phyloP scores from a whole-genome alignment of 306 rosid species.

The Morella rubra region DNA sequence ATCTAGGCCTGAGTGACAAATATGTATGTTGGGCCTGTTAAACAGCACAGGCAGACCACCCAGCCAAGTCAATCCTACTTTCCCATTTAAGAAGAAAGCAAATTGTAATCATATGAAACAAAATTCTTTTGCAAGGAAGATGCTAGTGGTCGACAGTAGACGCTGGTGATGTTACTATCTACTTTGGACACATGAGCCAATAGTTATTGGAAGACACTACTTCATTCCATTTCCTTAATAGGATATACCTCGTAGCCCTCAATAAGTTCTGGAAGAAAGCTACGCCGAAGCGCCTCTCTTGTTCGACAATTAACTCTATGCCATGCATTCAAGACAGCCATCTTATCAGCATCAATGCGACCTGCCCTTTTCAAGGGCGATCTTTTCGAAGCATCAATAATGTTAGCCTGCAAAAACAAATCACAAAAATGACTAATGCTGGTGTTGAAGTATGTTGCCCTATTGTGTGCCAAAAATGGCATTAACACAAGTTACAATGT shows the following conservation, averaged over 20 bases:
- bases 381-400: constrained; percentile 53
- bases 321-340: constrained; percentile 56
- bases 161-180: background rate
- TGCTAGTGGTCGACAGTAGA: background rate
- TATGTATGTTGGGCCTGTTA: background rate
- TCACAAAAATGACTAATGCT: background rate
- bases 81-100: background rate
- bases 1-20: background rate
- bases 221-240: background rate
- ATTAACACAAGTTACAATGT: background rate
- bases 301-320: constrained; percentile 69
- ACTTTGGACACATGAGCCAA: background rate
- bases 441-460: constrained; percentile 19
- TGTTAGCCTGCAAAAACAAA: constrained; percentile 53
- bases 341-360: constrained; percentile 58
- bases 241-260: constrained; percentile 76
- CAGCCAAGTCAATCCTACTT: background rate
- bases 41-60: background rate
- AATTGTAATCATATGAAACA: background rate
- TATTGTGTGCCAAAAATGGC: background rate
- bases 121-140: background rate
- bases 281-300: constrained; percentile 90
- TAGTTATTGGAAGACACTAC: background rate
- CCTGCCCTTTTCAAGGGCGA: constrained; percentile 52
- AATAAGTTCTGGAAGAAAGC: constrained; percentile 65